Evolutionary conservation across 164 flowering plant species (phyloP).

Genomic region (Macadamia tetraphylla): DNA sequence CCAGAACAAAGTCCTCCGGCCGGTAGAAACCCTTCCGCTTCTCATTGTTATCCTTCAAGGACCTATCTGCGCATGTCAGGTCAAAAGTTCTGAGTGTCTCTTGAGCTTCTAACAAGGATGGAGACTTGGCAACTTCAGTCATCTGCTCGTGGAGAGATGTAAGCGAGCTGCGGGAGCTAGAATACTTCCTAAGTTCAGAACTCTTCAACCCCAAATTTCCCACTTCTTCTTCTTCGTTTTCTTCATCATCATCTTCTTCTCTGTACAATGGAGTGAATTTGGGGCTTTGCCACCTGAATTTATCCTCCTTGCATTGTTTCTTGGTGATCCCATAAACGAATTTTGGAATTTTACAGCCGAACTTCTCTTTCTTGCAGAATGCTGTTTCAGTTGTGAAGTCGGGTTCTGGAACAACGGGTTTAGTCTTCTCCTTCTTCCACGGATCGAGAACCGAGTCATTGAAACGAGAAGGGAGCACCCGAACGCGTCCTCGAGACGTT

Average conservation of each 20-base stretch:
- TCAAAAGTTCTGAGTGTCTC: constrained; percentile 6
- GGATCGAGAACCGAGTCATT: constrained; percentile 42
- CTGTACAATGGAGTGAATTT: constrained; percentile 25
- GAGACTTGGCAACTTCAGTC: constrained; percentile 27
- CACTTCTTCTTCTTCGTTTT: constrained; percentile 21
- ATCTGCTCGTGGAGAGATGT: constrained; percentile 33
- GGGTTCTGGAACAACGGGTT: constrained; percentile 22
- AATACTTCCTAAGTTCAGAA: constrained; percentile 29
- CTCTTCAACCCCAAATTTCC: constrained; percentile 13
- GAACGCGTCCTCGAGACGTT: constrained; percentile 49
- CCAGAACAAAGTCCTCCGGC: constrained; percentile 58
- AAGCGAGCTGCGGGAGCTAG: constrained; percentile 38
- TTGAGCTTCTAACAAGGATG: constrained; percentile 14
- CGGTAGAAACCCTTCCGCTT: constrained; percentile 39
- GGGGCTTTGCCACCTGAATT: constrained; percentile 12
- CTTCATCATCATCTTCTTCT: constrained; percentile 32
- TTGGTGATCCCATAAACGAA: constrained; percentile 7
- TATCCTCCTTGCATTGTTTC: constrained; percentile 21
- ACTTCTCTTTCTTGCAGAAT: constrained; percentile 25
- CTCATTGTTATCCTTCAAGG: constrained; percentile 25
- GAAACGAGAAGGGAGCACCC: constrained; percentile 51
- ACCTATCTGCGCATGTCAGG: constrained; percentile 7
- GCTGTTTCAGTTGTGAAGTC: constrained; percentile 22
- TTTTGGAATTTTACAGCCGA: constrained; percentile 24
- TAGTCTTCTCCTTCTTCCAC: constrained; percentile 34